Evolutionary conservation across 495 filamentous ascomycete genomes (phyloP), one percentile per base, ranked within the genome.

Genomic region (Jackrogersella minutella): DNA sequence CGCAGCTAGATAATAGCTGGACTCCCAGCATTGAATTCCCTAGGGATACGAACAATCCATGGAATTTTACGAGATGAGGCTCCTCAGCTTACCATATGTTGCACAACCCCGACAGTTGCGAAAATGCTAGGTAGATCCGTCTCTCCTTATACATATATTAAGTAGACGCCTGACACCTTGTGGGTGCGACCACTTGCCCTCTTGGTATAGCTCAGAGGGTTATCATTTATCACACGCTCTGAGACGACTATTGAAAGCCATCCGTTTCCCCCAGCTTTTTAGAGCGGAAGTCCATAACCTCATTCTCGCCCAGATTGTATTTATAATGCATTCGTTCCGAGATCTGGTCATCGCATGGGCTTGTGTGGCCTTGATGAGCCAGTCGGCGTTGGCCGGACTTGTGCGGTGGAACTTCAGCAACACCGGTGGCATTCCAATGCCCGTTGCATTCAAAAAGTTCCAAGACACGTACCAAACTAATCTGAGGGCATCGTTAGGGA

Each of bases 141-240:
- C 11, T 13, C 22, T n/a, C 47, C 46, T 28, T 68, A 68, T 59
- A 68, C 63, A 68, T 59, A 68, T 63, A 68, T 46, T 57, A 33
- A 33, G 2, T 49, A 59, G 34, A 9, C 33, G 22, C 17, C 59
- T 54, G 40, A 54, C 58, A 46, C 21, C 46, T 40, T 43, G 26
- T 22, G 26, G 13, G 58, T 66, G 39, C 37, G 2, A 46, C 39
- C 13, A 10, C 22, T 31, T 5, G 24, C 47, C 9, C 31, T 59
- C 28, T 52, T 51, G 21, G 44, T 58, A 41, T 16, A 46, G 50
- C 36, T 9, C 9, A 55, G 17, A 24, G 31, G 14, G 7, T 36
- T 30, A 22, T 43, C 26, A 10, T 33, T 24, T 58, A 21, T 65
- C 34, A 19, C 9, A 37, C n/a, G n/a, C 13, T 52, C 9, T 17